Conservation (phyloP, 495 filamentous ascomycete species). For the Astrothelium subdiscretum region DNA sequence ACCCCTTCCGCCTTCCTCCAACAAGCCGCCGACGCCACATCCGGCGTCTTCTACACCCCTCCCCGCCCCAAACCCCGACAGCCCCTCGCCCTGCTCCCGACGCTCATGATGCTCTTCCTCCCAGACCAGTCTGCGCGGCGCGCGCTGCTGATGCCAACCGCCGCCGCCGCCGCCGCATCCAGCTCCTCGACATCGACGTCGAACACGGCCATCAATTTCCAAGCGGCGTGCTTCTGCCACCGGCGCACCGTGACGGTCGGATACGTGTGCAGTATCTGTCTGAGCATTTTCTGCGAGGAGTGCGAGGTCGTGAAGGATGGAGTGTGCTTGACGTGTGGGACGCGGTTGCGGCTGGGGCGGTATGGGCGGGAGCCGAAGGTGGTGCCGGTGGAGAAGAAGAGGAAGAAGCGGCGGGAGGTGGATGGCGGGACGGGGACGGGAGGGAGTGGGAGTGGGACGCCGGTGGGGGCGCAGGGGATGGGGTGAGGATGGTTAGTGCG, state of each 20-base stretch:
- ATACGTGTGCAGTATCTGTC: slow-evolving; percentile 89
- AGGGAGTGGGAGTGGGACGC: slow-evolving; percentile 21
- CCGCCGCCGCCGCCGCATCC: slow-evolving; percentile 46
- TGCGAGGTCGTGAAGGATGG: slow-evolving; percentile 6
- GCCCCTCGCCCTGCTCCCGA: slow-evolving; percentile 51
- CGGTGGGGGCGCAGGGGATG: background rate
- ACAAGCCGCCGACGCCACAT: slow-evolving; percentile 83
- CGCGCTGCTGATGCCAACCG: slow-evolving; percentile 60
- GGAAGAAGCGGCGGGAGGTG: slow-evolving; percentile 51
- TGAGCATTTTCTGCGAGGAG: slow-evolving; percentile 49
- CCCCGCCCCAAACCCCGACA: slow-evolving; percentile 10
- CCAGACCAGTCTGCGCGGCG: slow-evolving; percentile 57
- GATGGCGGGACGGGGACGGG: slow-evolving; percentile 20
- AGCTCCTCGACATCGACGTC: slow-evolving; percentile 66
- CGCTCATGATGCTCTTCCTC: slow-evolving; percentile 91
- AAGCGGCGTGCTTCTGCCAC: slow-evolving; percentile 96
- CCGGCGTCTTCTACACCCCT: slow-evolving; percentile 73
- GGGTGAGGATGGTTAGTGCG: background rate
- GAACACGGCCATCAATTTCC: slow-evolving; percentile 77
- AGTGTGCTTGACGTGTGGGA: slow-evolving; percentile 82
- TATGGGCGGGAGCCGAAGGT: slow-evolving; percentile 67
- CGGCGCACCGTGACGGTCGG: slow-evolving; percentile 80
- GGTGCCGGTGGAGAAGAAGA: slow-evolving; percentile 62
- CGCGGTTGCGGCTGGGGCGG: slow-evolving; percentile 60
- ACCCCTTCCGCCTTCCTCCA: slow-evolving; percentile 88